Evolutionary conservation across 352 stramenopile genomes (phyloP).

Genomic region (Peronospora belbahrii): DNA sequence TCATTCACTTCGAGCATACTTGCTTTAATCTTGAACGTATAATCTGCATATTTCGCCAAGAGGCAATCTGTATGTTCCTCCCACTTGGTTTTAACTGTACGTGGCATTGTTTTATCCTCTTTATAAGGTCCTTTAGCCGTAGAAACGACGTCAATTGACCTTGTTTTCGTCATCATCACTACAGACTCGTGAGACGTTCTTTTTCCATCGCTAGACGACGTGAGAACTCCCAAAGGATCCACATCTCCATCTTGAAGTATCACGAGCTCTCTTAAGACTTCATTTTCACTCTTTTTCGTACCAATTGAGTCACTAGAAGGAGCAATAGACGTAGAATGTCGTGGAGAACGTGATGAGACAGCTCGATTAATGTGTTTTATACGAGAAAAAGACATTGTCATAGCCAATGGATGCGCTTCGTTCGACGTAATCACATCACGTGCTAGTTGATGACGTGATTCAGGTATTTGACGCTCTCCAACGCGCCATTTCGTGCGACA

Average conservation of each 20-base stretch:
- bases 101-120: neutral
- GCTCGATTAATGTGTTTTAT: neutral
- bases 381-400: conserved; percentile 7
- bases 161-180: neutral
- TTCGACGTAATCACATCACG: conserved; percentile 14
- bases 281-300: neutral
- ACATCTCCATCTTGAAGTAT: conserved; percentile 58
- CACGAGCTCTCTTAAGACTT: conserved; percentile 35
- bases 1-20: conserved; percentile 74
- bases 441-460: conserved; percentile 20
- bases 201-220: conserved; percentile 1
- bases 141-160: conserved; percentile 3
- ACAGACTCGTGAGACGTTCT: neutral
- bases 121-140: neutral
- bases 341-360: conserved; percentile 1
- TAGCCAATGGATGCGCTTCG: conserved; percentile 42
- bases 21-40: conserved; percentile 75
- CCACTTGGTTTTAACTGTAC: conserved; percentile 56
- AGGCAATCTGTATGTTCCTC: conserved; percentile 59
- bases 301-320: conserved; percentile 1
- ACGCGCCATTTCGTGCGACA: conserved; percentile 55
- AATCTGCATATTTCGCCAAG: conserved; percentile 48
- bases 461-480: conserved; percentile 23
- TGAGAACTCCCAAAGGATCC: conserved; percentile 57
- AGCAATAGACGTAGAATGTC: neutral